Conservation (phyloP, 2,329 filamentous ascomycete genomes). For the Daldinia sp. region DNA sequence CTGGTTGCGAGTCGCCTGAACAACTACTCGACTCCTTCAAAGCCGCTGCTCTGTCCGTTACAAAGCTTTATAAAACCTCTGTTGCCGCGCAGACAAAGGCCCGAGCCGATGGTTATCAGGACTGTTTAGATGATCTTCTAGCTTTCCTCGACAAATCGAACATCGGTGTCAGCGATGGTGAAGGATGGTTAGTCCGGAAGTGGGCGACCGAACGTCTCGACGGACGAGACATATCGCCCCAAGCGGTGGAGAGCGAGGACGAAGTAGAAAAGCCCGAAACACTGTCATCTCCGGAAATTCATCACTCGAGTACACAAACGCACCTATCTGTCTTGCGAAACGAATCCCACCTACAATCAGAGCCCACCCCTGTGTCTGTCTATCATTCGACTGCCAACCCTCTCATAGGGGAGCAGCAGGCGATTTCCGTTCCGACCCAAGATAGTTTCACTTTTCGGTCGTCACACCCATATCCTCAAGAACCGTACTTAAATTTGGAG, state of each 20-base stretch:
- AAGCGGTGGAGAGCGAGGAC: constrained; percentile 72
- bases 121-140: constrained; percentile 91
- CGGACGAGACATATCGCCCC: constrained; percentile 63
- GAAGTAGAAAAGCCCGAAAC: constrained; percentile 70
- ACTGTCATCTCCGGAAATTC: constrained; percentile 65
- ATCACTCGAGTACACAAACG: constrained; percentile 56
- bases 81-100: constrained; percentile 79
- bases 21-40: constrained; percentile 89
- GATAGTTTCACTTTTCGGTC: constrained; percentile 76
- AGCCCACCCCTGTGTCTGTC: constrained; percentile 47
- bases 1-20: constrained; percentile 60
- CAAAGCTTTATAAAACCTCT: constrained; percentile 94
- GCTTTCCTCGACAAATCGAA: constrained; percentile 83
- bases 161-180: constrained; percentile 79
- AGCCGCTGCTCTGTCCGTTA: constrained; percentile 89
- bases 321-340: constrained; percentile 49
- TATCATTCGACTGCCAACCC: constrained; percentile 29
- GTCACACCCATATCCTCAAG: constrained; percentile 64
- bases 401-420: constrained; percentile 41
- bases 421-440: constrained; percentile 61
- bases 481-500: constrained; percentile 66
- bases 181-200: constrained; percentile 69
- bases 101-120: constrained; percentile 86
- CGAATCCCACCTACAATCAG: constrained; percentile 47
- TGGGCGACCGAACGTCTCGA: constrained; percentile 77